phyloP scores from a whole-genome alignment of 441 rosid species.

The Metrosideros polymorpha region DNA sequence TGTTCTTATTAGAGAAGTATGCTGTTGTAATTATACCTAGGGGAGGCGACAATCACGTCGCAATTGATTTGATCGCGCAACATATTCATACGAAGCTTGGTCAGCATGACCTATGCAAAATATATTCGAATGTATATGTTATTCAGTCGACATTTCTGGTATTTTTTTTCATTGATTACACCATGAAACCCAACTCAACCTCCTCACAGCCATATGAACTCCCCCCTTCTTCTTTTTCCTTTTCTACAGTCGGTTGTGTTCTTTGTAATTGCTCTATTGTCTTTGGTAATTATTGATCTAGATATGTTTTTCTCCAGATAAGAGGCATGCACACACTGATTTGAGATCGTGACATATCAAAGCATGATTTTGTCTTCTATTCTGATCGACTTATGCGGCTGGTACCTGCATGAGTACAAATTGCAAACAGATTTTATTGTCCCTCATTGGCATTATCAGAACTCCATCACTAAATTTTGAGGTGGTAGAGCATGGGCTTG shows the following conservation, averaged over 20 bases:
- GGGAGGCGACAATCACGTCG: constrained; percentile 98
- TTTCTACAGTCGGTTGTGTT: not conserved
- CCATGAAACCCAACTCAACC: not conserved
- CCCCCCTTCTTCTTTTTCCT: not conserved
- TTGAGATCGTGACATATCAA: constrained; percentile 80
- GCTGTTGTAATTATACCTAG: constrained; percentile 96
- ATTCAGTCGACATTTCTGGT: constrained; percentile 97
- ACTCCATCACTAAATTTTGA: constrained; percentile 8
- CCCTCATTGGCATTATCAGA: not conserved
- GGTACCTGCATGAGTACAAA: constrained; percentile 31
- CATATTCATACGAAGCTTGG: constrained; percentile 96
- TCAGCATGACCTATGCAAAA: constrained; percentile 91
- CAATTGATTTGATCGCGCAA: constrained; percentile 93
- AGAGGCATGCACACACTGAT: constrained; percentile 98
- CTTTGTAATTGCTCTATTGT: not conserved
- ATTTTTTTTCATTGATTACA: not conserved
- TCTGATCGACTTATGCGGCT: constrained; percentile 92
- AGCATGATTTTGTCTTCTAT: constrained; percentile 94
- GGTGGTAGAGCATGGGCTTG: constrained; percentile 99
- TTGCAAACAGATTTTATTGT: not conserved
- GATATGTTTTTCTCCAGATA: constrained; percentile 45
- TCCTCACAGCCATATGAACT: not conserved
- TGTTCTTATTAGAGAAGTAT: constrained; percentile 80
- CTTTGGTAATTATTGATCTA: constrained; percentile 8
- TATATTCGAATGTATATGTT: constrained; percentile 74